phyloP scores from a whole-genome alignment of 768 basidiomycete species.

The Lyophyllum atratum region DNA sequence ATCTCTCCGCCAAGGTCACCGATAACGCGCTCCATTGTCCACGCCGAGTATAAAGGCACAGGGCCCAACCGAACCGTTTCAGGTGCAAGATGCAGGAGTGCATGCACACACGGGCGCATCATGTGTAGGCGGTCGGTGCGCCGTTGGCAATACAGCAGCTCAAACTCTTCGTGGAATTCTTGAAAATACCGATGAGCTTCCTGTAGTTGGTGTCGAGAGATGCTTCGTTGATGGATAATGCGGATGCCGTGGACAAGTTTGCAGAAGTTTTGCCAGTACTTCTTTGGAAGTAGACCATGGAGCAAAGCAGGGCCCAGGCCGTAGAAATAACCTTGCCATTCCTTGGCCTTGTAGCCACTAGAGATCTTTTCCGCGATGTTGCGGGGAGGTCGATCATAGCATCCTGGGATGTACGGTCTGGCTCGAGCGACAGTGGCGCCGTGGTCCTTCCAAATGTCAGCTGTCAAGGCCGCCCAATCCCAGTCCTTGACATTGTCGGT shows the following conservation, averaged over 20 bases:
- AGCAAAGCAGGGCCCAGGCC: constrained; percentile 35
- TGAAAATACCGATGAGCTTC: constrained; percentile 23
- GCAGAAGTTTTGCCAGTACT: constrained; percentile 34
- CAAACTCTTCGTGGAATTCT: constrained; percentile 32
- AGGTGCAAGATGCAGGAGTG: constrained; percentile 25
- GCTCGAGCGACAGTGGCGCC: constrained; percentile 18
- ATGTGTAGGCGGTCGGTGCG: constrained; percentile 31
- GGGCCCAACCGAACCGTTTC: constrained; percentile 27
- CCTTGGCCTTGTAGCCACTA: constrained; percentile 40
- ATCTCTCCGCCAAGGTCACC: constrained; percentile 30
- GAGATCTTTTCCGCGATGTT: constrained; percentile 34
- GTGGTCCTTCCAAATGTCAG: constrained; percentile 35
- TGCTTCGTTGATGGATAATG: constrained; percentile 26
- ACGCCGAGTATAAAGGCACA: constrained; percentile 20
- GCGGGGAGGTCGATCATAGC: constrained; percentile 26
- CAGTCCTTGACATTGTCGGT: constrained; percentile 21
- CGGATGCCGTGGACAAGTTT: constrained; percentile 27
- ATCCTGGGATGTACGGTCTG: constrained; percentile 29
- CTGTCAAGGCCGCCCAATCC: constrained; percentile 32
- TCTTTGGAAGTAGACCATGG: constrained; percentile 22
- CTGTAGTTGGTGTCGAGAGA: constrained; percentile 19
- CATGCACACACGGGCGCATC: constrained; percentile 31
- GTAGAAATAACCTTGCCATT: constrained; percentile 34
- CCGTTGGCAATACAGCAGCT: constrained; percentile 33
- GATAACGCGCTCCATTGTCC: constrained; percentile 33